These are phyloP conservation scores for Candida arabinofermentans DNA, from an alignment of 805 yeast species.

Conservation along the genomic window DNA sequence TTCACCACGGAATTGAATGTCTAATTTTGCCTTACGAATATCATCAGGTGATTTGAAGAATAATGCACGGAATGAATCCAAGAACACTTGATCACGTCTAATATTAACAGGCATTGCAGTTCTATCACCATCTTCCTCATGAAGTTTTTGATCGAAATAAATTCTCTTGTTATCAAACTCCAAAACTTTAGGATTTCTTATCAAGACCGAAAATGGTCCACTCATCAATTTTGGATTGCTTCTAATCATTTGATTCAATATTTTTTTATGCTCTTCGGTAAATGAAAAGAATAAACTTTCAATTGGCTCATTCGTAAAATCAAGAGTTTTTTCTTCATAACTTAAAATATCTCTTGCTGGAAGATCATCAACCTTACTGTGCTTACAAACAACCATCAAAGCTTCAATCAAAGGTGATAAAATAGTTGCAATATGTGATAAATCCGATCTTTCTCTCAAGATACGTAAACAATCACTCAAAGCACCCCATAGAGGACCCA, in stretches of 20 bases:
- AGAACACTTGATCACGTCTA: slow-evolving; percentile 84
- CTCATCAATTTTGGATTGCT: slow-evolving; percentile 89
- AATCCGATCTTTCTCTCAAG: slow-evolving; percentile 53
- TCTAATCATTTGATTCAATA: slow-evolving; percentile 87
- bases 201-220: slow-evolving; percentile 90
- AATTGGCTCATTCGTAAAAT: slow-evolving; percentile 69
- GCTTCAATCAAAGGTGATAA: slow-evolving; percentile 86
- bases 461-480: slow-evolving; percentile 66
- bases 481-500: slow-evolving; percentile 83
- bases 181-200: slow-evolving; percentile 80
- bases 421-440: slow-evolving; percentile 70
- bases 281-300: slow-evolving; percentile 79
- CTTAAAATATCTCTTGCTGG: slow-evolving; percentile 52
- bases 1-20: slow-evolving; percentile 85
- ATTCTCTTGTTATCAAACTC: slow-evolving; percentile 93
- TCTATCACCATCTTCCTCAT: slow-evolving; percentile 38
- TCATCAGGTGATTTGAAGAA: slow-evolving; percentile 76
- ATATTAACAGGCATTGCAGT: slow-evolving; percentile 61
- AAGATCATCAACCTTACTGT: slow-evolving; percentile 58
- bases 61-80: slow-evolving; percentile 81
- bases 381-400: slow-evolving; percentile 94
- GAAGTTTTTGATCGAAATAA: slow-evolving; percentile 75
- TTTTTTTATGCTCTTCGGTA: slow-evolving; percentile 83
- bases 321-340: slow-evolving; percentile 60
- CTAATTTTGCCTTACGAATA: slow-evolving; percentile 67